Conservation (phyloP, 2,329 filamentous ascomycete genomes). For the Cadophora gregata region DNA sequence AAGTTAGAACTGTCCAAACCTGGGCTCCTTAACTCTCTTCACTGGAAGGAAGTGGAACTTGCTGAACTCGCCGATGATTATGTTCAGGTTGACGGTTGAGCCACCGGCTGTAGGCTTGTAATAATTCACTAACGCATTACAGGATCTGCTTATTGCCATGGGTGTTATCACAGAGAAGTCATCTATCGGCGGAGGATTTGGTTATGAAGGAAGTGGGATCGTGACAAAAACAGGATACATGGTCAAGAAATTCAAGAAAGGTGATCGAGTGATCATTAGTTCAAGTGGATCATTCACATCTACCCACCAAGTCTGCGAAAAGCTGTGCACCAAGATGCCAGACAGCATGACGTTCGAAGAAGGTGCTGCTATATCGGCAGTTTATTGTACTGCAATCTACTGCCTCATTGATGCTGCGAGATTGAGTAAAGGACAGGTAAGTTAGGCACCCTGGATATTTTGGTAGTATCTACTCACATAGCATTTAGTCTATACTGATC, state of each 20-base stretch:
- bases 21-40: neutral
- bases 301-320: neutral
- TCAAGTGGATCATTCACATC: neutral
- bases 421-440: neutral
- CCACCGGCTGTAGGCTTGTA: no score
- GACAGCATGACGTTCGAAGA: neutral
- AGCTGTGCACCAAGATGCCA: neutral
- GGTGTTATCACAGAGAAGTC: neutral
- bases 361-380: neutral
- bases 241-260: neutral
- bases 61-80: neutral
- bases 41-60: neutral
- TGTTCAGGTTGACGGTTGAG: neutral
- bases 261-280: neutral
- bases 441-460: neutral
- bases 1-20: neutral
- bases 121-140: no score
- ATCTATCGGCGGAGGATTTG: neutral
- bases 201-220: neutral
- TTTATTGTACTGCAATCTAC: neutral
- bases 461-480: no score
- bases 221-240: neutral
- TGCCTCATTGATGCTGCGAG: neutral
- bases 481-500: slow-evolving; percentile 42
- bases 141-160: no score